Base-by-base conservation (phyloP, 2,329 filamentous ascomycete species). In the Emergomyces orientalis region DNA sequence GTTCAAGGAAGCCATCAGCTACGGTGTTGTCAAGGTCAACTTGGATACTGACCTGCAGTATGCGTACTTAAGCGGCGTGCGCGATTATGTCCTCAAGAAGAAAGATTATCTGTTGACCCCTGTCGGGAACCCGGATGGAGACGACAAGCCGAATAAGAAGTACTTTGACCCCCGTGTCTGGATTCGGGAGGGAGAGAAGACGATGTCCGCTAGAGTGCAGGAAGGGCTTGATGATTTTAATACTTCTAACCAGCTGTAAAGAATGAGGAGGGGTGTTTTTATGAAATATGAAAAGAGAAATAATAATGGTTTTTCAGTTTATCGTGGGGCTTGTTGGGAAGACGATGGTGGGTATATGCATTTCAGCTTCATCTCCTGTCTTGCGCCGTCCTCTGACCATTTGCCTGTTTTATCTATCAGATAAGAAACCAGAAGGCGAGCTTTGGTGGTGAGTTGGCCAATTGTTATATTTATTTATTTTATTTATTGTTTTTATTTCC, bases 101-200 rank as follows among this genome's bases (percentile, higher is more conserved):
- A 92, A 96, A 82, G 93, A 96, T 72, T 99, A 97, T 84, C 81
- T 99, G 71, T 80, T 84, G 81, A 86, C 83, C 65, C 85, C 90
- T 73, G 88, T 99, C 70, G 94, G 94, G 73, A 99, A 97, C 85
- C 93, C 93, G 69, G 92, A 97, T 59, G 92, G 93, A 65, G 87
- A 86, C 25, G 90, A 96, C 82, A 97, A 97, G 88, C 93, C 94
- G 75, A 99, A 99, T 87, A 99, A 99, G 90, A 97, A 97, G 82
- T 88, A 82, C 82, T 91, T 89, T 72, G 87, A 89, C 81, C 91
- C 91, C 71, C 88, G 91, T 79, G 91, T 97, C 75, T 96, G 92
- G 93, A 90, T 96, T 66, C 89, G 92, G 65, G 77, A 79, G 82
- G 94, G 93, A 73, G 94, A 99, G 86, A 96, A 97, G 87, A 91